phyloP scores from a whole-genome alignment of 306 rosid genomes.

The Vachellia pachyceras region DNA sequence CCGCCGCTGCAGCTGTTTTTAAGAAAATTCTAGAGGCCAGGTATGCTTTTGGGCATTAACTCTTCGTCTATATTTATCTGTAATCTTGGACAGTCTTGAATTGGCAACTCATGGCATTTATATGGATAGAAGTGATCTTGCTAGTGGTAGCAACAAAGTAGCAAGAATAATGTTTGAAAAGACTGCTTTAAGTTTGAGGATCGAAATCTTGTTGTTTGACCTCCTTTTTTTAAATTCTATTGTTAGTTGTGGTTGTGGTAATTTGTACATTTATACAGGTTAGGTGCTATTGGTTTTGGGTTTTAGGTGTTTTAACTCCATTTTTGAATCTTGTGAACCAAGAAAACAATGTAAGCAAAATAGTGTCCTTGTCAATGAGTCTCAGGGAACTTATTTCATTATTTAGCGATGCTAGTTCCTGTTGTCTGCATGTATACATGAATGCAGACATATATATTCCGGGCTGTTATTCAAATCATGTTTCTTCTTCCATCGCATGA shows the following conservation, averaged over 20 bases:
- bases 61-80: conserved; percentile 8
- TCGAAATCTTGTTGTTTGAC: background rate
- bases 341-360: background rate
- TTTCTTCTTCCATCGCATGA: background rate
- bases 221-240: background rate
- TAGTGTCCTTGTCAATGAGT: background rate
- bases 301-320: background rate
- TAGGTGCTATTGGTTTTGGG: background rate
- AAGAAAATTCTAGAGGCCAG: conserved; percentile 79
- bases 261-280: background rate
- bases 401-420: background rate
- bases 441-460: background rate
- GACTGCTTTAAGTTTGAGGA: conserved; percentile 19
- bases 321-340: background rate
- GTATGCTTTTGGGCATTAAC: conserved; percentile 55
- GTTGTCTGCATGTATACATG: background rate
- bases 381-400: background rate
- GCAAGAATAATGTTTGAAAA: conserved; percentile 1
- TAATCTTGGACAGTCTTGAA: conserved; percentile 25
- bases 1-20: conserved; percentile 75
- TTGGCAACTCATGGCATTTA: conserved; percentile 24
- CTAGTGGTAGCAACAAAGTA: background rate
- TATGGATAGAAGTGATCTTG: conserved; percentile 19
- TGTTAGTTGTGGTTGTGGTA: background rate
- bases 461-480: background rate